A percentile compares a stretch with the other conserved stretches of the same genome.
phyloP scores from a whole-genome alignment of 495 filamentous ascomycete species.

The Aspergillus ostianus region DNA sequence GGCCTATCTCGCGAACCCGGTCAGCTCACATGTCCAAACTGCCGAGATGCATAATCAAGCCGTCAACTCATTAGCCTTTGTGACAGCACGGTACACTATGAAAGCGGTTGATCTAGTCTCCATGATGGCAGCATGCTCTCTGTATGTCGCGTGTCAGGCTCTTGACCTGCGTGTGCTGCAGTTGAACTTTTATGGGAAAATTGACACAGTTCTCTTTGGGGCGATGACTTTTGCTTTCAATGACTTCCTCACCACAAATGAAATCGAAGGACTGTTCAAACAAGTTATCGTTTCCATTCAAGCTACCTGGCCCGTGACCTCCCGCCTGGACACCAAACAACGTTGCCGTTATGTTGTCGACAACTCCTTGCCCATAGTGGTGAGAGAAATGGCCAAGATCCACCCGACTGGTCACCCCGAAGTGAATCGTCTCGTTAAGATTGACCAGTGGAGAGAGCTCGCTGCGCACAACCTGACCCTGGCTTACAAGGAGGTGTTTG shows the following conservation, averaged over 20 bases:
- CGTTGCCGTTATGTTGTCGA: not conserved
- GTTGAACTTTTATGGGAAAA: slow-evolving; percentile 7
- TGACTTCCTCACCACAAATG: not conserved
- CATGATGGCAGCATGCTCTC: slow-evolving; percentile 48
- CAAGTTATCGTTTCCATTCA: not conserved
- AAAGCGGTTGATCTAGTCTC: slow-evolving; percentile 55
- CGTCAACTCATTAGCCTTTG: slow-evolving; percentile 58
- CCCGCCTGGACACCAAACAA: slow-evolving; percentile 4
- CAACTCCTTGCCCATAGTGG: not conserved
- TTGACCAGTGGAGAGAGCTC: slow-evolving; percentile 20
- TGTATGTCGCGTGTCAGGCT: slow-evolving; percentile 50
- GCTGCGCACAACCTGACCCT: slow-evolving; percentile 8
- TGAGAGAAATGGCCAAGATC: slow-evolving; percentile 8
- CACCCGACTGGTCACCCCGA: slow-evolving; percentile 36
- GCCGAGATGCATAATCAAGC: slow-evolving; percentile 62
- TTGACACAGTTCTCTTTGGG: not conserved
- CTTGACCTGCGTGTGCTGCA: slow-evolving; percentile 44
- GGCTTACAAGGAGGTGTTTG: slow-evolving; percentile 12
- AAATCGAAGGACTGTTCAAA: not conserved
- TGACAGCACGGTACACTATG: slow-evolving; percentile 55
- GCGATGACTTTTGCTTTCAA: slow-evolving; percentile 2
- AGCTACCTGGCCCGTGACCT: not conserved
- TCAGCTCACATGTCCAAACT: slow-evolving; percentile 53
- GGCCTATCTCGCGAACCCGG: slow-evolving; percentile 50
- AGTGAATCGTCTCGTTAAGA: slow-evolving; percentile 35